phyloP scores from a whole-genome alignment of 352 stramenopile species.

The Globisporangium acanthophoron region DNA sequence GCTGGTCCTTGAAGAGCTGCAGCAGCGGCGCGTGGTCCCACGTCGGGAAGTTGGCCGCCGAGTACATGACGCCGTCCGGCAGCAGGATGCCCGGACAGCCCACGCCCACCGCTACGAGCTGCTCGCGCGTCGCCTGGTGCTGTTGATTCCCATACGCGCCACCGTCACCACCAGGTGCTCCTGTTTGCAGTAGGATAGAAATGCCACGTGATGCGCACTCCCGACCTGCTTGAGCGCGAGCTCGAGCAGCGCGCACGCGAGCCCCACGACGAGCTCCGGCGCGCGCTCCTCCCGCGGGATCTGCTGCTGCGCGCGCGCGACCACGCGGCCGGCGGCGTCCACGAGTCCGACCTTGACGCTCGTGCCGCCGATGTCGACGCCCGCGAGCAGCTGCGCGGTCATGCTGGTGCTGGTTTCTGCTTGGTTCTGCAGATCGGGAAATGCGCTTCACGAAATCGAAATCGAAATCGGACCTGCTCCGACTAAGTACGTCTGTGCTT shows the following conservation, averaged over 20 bases:
- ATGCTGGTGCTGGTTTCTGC: constrained; percentile 1
- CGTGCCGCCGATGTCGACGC: constrained; percentile 70
- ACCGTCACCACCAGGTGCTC: neutral
- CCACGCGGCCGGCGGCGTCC: constrained; percentile 31
- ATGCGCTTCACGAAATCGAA: neutral
- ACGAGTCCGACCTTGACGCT: constrained; percentile 76
- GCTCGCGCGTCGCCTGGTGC: constrained; percentile 10
- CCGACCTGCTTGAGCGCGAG: constrained; percentile 37
- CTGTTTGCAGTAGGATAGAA: neutral
- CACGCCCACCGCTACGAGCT: constrained; percentile 48
- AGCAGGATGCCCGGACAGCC: constrained; percentile 58
- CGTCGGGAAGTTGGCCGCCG: constrained; percentile 61
- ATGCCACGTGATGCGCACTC: neutral
- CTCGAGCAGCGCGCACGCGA: constrained; percentile 34
- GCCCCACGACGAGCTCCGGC: constrained; percentile 44
- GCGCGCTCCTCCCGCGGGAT: constrained; percentile 33
- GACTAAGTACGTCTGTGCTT: too few relatives aligned
- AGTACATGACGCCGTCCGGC: constrained; percentile 45
- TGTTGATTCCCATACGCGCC: constrained; percentile 1
- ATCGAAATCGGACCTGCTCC: neutral
- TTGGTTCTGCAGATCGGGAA: neutral
- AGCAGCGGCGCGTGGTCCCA: constrained; percentile 63
- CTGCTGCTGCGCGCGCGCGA: constrained; percentile 40
- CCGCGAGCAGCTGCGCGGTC: constrained; percentile 30
- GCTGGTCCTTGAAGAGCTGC: constrained; percentile 33